Percentiles rank a stretch among this genome's conserved stretches.
Conservation (phyloP, 441 rosid genomes). For the Erodium trifolium region DNA sequence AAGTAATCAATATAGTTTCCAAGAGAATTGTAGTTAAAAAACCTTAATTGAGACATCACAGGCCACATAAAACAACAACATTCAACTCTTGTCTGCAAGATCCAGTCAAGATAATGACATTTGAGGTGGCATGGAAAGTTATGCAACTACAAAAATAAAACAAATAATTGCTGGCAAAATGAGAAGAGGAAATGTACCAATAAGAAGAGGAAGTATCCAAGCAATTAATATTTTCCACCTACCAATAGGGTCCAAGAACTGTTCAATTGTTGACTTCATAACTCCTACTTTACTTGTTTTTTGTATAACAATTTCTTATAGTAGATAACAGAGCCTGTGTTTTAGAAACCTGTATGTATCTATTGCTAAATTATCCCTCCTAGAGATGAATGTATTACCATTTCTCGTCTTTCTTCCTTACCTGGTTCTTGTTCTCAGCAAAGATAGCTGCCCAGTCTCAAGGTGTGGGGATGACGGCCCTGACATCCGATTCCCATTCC, state of each 20-base stretch:
- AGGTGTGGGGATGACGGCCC: slow-evolving; percentile 1
- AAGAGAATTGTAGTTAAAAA: not conserved
- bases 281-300: not conserved
- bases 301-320: no score
- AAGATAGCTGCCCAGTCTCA: not conserved
- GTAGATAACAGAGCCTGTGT: not conserved
- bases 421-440: not conserved
- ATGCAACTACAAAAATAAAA: not conserved
- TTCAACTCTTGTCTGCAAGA: no score
- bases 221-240: not conserved
- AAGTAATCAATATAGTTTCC: not conserved
- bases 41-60: not conserved
- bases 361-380: not conserved
- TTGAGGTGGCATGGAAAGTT: not conserved
- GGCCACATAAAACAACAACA: not conserved
- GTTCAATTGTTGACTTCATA: not conserved
- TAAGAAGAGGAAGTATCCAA: no score
- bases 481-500: slow-evolving; percentile 4
- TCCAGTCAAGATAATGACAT: not conserved
- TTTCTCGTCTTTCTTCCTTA: not conserved
- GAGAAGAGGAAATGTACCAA: no score
- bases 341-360: not conserved
- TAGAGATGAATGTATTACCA: not conserved
- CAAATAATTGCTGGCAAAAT: no score
- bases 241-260: not conserved